Evolutionary conservation across 1,139 yeast genomes (phyloP).

Genomic region (Diutina mesorugosa): DNA sequence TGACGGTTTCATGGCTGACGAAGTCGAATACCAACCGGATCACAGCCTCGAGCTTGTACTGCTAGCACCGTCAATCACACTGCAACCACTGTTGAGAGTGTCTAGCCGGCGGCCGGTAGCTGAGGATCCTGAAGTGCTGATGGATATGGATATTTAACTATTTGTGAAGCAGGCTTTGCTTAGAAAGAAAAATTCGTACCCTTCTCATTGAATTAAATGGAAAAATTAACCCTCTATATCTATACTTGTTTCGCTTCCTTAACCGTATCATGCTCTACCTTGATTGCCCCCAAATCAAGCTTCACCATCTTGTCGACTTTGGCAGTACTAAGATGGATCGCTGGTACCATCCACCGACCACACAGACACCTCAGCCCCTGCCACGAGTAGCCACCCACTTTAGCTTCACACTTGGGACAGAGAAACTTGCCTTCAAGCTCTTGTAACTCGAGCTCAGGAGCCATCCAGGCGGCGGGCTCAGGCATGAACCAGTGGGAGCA

Average conservation of each 20-base stretch:
- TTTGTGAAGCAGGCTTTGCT: not conserved
- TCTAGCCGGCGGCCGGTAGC: not conserved
- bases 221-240: not conserved
- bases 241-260: not conserved
- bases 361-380: conserved; percentile 90
- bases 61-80: not conserved
- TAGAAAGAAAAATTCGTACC: not conserved
- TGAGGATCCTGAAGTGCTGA: conserved; percentile 1
- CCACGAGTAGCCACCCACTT: conserved; percentile 89
- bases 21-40: conserved; percentile 44
- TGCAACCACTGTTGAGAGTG: not conserved
- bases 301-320: conserved; percentile 58
- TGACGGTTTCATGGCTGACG: conserved; percentile 42
- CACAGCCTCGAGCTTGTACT: conserved; percentile 19
- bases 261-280: not conserved
- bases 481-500: conserved; percentile 76
- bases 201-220: not conserved
- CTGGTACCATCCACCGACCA: conserved; percentile 94
- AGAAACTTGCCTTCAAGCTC: conserved; percentile 74
- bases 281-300: not conserved
- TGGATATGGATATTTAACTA: not conserved
- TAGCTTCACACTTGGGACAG: conserved; percentile 78
- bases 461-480: conserved; percentile 92
- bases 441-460: conserved; percentile 50
- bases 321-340: conserved; percentile 67